Conservation (phyloP, 2,329 filamentous ascomycete species). For the Colletotrichum spaethianum region DNA sequence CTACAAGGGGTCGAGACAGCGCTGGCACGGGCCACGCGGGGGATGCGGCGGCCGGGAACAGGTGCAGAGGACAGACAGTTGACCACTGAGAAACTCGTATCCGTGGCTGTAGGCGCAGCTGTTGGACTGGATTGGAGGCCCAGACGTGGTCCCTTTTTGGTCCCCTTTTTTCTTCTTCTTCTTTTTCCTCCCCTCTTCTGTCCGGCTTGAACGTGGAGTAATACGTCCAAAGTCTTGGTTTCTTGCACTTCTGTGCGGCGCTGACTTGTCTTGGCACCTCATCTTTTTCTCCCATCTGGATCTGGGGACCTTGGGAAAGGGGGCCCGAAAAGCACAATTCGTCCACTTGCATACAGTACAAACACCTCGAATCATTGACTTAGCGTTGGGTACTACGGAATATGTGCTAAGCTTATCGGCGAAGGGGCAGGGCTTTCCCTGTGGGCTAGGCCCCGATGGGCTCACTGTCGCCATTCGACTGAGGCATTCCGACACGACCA, state of each 20-base stretch:
- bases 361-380: not conserved
- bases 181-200: not conserved
- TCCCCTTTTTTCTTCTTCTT: no score
- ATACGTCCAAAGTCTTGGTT: not conserved
- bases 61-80: not conserved
- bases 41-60: not conserved
- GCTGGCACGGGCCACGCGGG: constrained; percentile 3
- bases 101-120: not conserved
- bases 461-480: constrained; percentile 28
- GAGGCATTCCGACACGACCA: constrained; percentile 30
- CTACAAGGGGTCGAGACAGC: not conserved
- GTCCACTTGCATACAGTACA: not conserved
- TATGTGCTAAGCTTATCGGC: not conserved
- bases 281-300: not conserved
- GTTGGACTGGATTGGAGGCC: constrained; percentile 2
- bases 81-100: constrained; percentile 8
- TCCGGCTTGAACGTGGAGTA: not conserved
- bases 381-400: not conserved
- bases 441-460: constrained; percentile 18
- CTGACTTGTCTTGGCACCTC: constrained; percentile 24
- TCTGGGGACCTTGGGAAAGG: not conserved
- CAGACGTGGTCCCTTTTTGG: not conserved
- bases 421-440: not conserved
- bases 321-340: not conserved
- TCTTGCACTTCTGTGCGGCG: not conserved